A percentile compares a stretch with the other conserved stretches of the same genome.
Conservation (phyloP, 129 eudicot genomes). For the Lactuca sativa region DNA sequence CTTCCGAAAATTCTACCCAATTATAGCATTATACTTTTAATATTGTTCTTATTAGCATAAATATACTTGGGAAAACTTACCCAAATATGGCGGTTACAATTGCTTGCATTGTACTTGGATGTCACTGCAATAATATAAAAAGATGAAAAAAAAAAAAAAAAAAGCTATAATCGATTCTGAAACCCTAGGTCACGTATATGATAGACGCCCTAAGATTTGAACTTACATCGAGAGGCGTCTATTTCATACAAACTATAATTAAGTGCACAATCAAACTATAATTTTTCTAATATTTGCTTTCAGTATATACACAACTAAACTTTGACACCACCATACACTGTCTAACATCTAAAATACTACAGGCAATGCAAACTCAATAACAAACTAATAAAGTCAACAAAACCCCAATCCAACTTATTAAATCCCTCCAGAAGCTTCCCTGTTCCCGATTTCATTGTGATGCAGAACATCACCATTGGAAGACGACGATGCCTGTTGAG, state of each 20-base stretch:
- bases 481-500: constrained; percentile 25
- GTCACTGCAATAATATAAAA: no score
- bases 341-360: constrained; percentile 20
- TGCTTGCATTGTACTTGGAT: no score
- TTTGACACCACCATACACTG: constrained; percentile 18
- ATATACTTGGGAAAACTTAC: no score
- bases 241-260: not conserved
- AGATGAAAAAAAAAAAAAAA: no score
- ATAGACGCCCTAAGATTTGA: no score
- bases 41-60: no score
- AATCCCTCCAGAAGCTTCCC: constrained; percentile 36
- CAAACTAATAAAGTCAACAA: constrained; percentile 13
- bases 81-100: no score
- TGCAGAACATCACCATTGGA: constrained; percentile 24
- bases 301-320: constrained; percentile 28
- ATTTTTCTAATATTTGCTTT: constrained; percentile 5
- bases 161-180: no score
- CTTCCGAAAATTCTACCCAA: no score
- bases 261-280: not conserved
- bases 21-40: no score
- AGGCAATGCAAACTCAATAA: constrained; percentile 15
- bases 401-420: constrained; percentile 11
- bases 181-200: no score
- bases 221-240: not conserved
- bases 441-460: constrained; percentile 33